Percentiles rank a stretch among this genome's conserved stretches.
Evolutionary conservation across 2,329 filamentous ascomycete species (phyloP).

Genomic region (Phyllosticta capitalensis): DNA sequence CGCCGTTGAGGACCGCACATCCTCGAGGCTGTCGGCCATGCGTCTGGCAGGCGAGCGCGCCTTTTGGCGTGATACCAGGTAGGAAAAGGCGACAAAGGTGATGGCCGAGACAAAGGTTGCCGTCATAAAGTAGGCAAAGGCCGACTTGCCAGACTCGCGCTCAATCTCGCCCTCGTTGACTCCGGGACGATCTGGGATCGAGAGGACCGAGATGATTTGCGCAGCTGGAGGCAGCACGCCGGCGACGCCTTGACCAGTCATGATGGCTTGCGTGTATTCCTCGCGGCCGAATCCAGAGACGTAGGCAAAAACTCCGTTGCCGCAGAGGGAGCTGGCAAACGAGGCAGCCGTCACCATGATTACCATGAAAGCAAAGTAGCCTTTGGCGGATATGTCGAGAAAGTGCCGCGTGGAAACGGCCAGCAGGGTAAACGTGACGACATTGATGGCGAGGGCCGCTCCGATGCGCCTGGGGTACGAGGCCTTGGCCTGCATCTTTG

Average conservation of each 20-base stretch:
- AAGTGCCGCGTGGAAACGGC: constrained; percentile 69
- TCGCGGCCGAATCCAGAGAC: constrained; percentile 73
- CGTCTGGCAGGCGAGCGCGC: constrained; percentile 19
- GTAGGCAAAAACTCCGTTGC: constrained; percentile 92
- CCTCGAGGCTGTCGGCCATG: constrained; percentile 8
- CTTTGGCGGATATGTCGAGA: constrained; percentile 48
- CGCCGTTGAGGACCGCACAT: background rate
- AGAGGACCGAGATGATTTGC: constrained; percentile 75
- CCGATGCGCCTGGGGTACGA: constrained; percentile 85
- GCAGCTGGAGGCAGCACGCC: constrained; percentile 82
- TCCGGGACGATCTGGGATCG: constrained; percentile 38
- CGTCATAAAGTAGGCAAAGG: constrained; percentile 85
- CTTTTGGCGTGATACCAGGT: constrained; percentile 52
- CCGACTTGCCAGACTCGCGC: constrained; percentile 52
- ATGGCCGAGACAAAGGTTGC: constrained; percentile 65
- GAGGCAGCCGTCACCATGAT: constrained; percentile 71
- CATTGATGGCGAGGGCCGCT: constrained; percentile 65
- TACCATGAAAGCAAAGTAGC: constrained; percentile 76
- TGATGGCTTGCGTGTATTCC: constrained; percentile 92
- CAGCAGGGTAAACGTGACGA: constrained; percentile 65
- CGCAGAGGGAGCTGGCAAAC: constrained; percentile 72
- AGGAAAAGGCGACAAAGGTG: constrained; percentile 64
- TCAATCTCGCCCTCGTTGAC: constrained; percentile 26
- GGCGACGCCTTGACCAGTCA: constrained; percentile 87
- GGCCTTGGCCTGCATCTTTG: constrained; percentile 69